These are phyloP conservation scores for Coniochaeta hoffmannii DNA, from an alignment of 2,329 filamentous ascomycete species.

Conservation along the genomic window DNA sequence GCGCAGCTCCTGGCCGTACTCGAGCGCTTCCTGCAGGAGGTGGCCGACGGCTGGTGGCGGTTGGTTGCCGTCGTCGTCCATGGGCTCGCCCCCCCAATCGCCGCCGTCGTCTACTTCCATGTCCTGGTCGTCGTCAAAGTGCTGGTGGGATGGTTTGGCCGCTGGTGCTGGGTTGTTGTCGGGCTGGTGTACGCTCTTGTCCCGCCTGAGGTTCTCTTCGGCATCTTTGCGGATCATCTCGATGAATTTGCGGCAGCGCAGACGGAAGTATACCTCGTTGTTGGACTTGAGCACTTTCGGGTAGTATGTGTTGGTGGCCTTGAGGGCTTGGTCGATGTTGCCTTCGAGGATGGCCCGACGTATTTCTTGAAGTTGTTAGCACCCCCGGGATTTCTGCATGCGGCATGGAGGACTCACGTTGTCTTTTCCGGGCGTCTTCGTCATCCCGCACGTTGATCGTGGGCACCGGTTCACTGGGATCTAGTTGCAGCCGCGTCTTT, in stretches of 20 bases:
- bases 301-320: constrained; percentile 71
- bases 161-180: constrained; percentile 20
- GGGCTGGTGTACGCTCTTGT: constrained; percentile 19
- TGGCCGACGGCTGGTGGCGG: constrained; percentile 17
- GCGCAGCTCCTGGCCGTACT: constrained; percentile 73
- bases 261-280: constrained; percentile 76
- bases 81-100: constrained; percentile 42
- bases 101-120: constrained; percentile 47
- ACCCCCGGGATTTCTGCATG: background rate
- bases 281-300: constrained; percentile 73
- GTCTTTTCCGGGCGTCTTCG: constrained; percentile 76
- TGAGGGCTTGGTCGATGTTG: constrained; percentile 85
- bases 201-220: constrained; percentile 49
- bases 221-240: constrained; percentile 81
- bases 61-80: constrained; percentile 39
- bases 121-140: constrained; percentile 38
- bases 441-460: constrained; percentile 69
- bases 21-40: constrained; percentile 62
- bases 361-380: constrained; percentile 52
- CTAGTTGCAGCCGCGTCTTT: constrained; percentile 59
- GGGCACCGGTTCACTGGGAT: constrained; percentile 42
- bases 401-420: constrained; percentile 51
- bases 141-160: constrained; percentile 25
- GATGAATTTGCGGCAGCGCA: constrained; percentile 87
- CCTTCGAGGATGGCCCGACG: constrained; percentile 81